Evolutionary conservation across 2,329 filamentous ascomycete genomes (phyloP), one percentile per base, ranked within the genome.

Genomic region (Aspergillus neotritici): DNA sequence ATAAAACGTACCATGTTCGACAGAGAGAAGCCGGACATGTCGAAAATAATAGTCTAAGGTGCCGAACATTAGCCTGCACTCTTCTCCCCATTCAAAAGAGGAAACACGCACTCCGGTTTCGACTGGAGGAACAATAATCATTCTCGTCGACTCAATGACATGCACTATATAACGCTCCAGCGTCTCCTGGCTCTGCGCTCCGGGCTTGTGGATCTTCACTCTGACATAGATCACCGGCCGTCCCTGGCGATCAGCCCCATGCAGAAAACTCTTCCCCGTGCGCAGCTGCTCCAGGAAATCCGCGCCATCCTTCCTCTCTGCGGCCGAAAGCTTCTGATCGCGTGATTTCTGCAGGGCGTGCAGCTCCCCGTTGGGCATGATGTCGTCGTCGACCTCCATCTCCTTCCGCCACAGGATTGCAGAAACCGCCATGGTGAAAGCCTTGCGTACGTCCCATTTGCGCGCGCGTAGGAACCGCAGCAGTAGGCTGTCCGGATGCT

Each of bases 391-490:
- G 13, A 96, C 86, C 52, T 86, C 80, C 76, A 90, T 84, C 48
- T 91, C 86, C 28, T 79, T 76, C 44, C 91, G 80, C 91, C 91
- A 97, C 62, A 87, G 83, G 78, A 96, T 85, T 0, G 90, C 91
- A 2, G 86, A 86, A 33, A 96, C 77, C 65, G 95, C 73, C 91
- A 96, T 96, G 50, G 91, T 77, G 28, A 95, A 76, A 1, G 91
- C 90, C 62, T 86, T 87, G 32, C 94, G 83, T 3, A 94, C 82
- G 58, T 96, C 87, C 91, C 91, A 97, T 67, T 94, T 94, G 31
- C 87, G 76, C 15, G 87, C 87, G 37, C 87, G 76, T 37, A 94
- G 72, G 63, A 91, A 94, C 31, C 87, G 81, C 35, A 94, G 70
- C 13, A 90, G 69, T 14, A 93, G 71, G 1, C 82, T 85, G 66